These are phyloP conservation scores for Diutina siamensis DNA, from an alignment of 1,139 yeast species.

Conservation along the genomic window DNA sequence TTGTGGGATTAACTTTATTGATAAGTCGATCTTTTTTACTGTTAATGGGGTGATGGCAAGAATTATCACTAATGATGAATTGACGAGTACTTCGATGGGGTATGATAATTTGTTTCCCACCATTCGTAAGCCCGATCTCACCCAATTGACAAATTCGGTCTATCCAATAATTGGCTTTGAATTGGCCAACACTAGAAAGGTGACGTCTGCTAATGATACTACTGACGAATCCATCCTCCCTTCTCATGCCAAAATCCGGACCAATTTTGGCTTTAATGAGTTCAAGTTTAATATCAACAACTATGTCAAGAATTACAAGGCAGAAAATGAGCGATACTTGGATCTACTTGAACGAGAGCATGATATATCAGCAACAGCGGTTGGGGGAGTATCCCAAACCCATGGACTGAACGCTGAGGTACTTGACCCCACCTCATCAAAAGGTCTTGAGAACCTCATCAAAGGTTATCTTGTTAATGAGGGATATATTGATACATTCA, in stretches of 20 bases:
- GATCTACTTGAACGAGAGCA: conserved; percentile 1
- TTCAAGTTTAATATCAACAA: conserved; percentile 64
- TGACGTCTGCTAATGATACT: conserved; percentile 19
- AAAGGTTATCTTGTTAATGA: conserved; percentile 61
- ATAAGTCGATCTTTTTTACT: conserved; percentile 46
- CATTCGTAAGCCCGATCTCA: neutral
- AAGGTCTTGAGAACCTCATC: conserved; percentile 35
- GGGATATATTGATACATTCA: conserved; percentile 60
- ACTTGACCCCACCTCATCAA: neutral
- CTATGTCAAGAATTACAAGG: conserved; percentile 40
- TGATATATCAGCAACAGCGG: neutral
- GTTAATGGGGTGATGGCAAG: conserved; percentile 16
- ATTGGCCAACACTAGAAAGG: neutral
- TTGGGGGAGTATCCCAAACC: neutral
- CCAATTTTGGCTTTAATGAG: conserved; percentile 57
- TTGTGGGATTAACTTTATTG: conserved; percentile 67
- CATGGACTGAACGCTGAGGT: neutral
- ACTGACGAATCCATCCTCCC: neutral
- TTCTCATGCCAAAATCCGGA: conserved; percentile 22
- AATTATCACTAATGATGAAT: conserved; percentile 3
- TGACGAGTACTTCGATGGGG: neutral
- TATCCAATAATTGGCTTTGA: conserved; percentile 4
- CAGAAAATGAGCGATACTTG: conserved; percentile 6
- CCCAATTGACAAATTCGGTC: neutral
- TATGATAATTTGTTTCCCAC: conserved; percentile 1